These are phyloP conservation scores for Rhododendron molle DNA, from an alignment of 148 eudicot species.

Conservation along the genomic window DNA sequence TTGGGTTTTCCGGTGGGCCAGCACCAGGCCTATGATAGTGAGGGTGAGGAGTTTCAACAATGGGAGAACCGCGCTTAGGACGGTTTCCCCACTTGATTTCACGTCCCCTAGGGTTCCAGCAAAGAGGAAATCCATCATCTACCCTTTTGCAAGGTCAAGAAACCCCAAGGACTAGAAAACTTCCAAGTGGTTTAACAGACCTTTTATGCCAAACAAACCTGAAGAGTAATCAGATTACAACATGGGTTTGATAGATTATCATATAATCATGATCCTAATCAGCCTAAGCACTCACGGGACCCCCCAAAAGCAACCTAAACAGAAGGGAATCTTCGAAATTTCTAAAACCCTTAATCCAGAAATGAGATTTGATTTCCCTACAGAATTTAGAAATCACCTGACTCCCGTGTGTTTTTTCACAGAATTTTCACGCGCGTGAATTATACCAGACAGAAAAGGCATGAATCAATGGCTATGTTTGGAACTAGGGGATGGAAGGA, in stretches of 20 bases:
- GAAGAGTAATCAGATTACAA: background rate
- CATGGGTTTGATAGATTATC: background rate
- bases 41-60: conserved; percentile 62
- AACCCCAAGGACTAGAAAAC: background rate
- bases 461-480: background rate
- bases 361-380: background rate
- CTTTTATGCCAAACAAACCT: background rate
- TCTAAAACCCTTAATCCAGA: background rate
- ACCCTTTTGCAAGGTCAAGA: background rate
- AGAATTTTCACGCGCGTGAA: background rate
- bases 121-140: conserved; percentile 15
- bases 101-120: conserved; percentile 18
- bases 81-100: conserved; percentile 23
- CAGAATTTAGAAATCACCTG: background rate
- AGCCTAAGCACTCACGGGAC: background rate
- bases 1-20: conserved; percentile 61
- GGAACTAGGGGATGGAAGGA: too few relatives aligned
- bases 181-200: background rate
- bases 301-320: background rate
- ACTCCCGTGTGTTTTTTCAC: background rate
- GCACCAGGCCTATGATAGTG: conserved; percentile 54
- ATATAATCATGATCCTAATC: background rate
- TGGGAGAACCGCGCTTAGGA: conserved; percentile 53
- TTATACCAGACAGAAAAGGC: background rate
- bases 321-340: background rate